Evolutionary conservation across 1,284 basidiomycete species (phyloP).

Genomic region (Heterobasidion irregulare): DNA sequence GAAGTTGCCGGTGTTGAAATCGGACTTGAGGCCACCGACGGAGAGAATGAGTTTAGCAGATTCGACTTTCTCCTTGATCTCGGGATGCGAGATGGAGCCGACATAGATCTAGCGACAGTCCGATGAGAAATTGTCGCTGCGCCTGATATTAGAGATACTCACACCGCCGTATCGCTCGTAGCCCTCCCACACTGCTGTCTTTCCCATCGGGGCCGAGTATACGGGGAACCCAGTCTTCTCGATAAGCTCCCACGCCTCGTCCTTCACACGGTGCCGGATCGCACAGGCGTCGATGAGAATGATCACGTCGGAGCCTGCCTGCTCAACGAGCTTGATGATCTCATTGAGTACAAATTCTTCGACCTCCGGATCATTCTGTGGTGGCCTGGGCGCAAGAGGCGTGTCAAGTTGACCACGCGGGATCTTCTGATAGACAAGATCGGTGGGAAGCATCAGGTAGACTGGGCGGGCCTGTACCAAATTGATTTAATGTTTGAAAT

Average conservation of each 20-base stretch:
- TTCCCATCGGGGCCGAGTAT: constrained; percentile 84
- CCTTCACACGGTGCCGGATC: constrained; percentile 68
- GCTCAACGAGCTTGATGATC: constrained; percentile 57
- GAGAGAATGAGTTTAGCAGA: constrained; percentile 78
- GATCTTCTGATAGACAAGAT: constrained; percentile 69
- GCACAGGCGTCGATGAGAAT: constrained; percentile 89
- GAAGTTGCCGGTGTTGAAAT: constrained; percentile 90
- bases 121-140: background rate
- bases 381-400: constrained; percentile 45
- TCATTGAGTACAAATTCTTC: constrained; percentile 71
- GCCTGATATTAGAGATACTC: constrained; percentile 21
- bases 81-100: constrained; percentile 68
- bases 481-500: background rate
- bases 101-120: constrained; percentile 58
- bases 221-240: constrained; percentile 71
- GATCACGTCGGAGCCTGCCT: constrained; percentile 58
- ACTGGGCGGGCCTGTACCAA: constrained; percentile 66
- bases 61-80: constrained; percentile 74
- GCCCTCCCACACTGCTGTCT: constrained; percentile 73
- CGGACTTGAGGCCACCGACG: constrained; percentile 74
- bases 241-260: constrained; percentile 65
- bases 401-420: constrained; percentile 57
- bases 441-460: constrained; percentile 85
- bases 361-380: constrained; percentile 48
- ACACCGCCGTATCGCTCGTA: constrained; percentile 86